Evolutionary conservation across 2,329 filamentous ascomycete species (phyloP).

Genomic region (Pseudocercospora musae): DNA sequence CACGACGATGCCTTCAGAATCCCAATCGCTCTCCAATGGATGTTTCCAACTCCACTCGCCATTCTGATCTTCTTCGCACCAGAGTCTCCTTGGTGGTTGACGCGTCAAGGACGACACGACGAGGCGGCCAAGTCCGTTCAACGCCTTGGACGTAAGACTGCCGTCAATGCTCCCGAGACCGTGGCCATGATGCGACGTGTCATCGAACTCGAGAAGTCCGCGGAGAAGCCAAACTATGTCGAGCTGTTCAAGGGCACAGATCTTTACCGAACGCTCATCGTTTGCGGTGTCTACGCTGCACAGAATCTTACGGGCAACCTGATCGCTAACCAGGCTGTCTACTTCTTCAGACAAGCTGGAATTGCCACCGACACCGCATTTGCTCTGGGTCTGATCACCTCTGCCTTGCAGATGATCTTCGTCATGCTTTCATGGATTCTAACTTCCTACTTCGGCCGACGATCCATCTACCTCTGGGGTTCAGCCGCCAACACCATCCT

Average conservation of each 20-base stretch:
- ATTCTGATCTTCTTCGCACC: conserved; percentile 52
- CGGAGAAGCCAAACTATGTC: conserved; percentile 47
- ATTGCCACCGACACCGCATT: conserved; percentile 56
- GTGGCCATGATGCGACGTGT: conserved; percentile 60
- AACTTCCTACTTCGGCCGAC: conserved; percentile 61
- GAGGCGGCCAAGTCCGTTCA: conserved; percentile 47
- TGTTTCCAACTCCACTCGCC: conserved; percentile 55
- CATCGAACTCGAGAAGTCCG: conserved; percentile 52
- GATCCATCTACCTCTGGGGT: conserved; percentile 63
- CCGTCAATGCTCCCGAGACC: conserved; percentile 42
- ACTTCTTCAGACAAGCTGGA: conserved; percentile 62
- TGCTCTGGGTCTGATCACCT: conserved; percentile 62
- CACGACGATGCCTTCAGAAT: conserved; percentile 37
- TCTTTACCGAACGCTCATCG: conserved; percentile 53
- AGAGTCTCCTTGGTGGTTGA: conserved; percentile 55
- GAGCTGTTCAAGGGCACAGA: conserved; percentile 58
- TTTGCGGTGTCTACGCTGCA: conserved; percentile 56
- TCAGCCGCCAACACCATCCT: conserved; percentile 53
- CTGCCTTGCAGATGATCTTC: conserved; percentile 59
- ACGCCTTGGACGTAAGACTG: conserved; percentile 49
- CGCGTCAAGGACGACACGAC: conserved; percentile 48
- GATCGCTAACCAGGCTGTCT: conserved; percentile 61
- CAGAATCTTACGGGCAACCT: conserved; percentile 63
- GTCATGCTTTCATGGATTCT: conserved; percentile 67
- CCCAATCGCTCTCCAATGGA: conserved; percentile 57